phyloP scores from a whole-genome alignment of 1,139 yeast genomes.

The Suhomyces panamericanus region DNA sequence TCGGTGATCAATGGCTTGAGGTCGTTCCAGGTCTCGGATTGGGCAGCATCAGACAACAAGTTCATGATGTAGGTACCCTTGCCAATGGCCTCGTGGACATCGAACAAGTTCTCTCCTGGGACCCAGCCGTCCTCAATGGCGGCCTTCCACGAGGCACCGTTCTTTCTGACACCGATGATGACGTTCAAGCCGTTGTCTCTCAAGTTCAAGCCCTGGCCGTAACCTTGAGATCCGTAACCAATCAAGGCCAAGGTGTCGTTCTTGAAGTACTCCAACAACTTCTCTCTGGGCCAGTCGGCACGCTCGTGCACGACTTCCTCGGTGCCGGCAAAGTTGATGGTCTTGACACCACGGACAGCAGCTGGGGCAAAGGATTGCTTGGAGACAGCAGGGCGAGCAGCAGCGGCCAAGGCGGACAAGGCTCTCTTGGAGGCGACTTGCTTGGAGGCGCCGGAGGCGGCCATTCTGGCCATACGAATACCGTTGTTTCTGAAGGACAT shows the following conservation, averaged over 20 bases:
- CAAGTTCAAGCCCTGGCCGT: constrained; percentile 99
- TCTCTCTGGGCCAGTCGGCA: constrained; percentile 99
- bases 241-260: constrained; percentile 95
- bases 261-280: constrained; percentile 93
- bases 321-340: constrained; percentile 95
- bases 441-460: constrained; percentile 51
- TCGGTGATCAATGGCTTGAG: constrained; percentile 90
- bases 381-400: constrained; percentile 49
- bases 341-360: constrained; percentile 82
- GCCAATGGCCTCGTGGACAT: constrained; percentile 86
- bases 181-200: constrained; percentile 99
- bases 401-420: constrained; percentile 57
- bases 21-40: constrained; percentile 93
- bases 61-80: constrained; percentile 96
- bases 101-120: constrained; percentile 97
- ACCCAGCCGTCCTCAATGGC: constrained; percentile 99
- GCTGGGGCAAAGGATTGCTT: constrained; percentile 35
- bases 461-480: constrained; percentile 61
- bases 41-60: constrained; percentile 98
- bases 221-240: constrained; percentile 99
- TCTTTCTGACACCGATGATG: constrained; percentile 95
- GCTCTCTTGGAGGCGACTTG: constrained; percentile 65
- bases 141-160: constrained; percentile 99
- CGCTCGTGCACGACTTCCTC: constrained; percentile 97
- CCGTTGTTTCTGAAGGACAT: constrained; percentile 69